These are phyloP conservation scores for Sherardia arvensis DNA, from an alignment of 257 asterid genomes.

Conservation along the genomic window DNA sequence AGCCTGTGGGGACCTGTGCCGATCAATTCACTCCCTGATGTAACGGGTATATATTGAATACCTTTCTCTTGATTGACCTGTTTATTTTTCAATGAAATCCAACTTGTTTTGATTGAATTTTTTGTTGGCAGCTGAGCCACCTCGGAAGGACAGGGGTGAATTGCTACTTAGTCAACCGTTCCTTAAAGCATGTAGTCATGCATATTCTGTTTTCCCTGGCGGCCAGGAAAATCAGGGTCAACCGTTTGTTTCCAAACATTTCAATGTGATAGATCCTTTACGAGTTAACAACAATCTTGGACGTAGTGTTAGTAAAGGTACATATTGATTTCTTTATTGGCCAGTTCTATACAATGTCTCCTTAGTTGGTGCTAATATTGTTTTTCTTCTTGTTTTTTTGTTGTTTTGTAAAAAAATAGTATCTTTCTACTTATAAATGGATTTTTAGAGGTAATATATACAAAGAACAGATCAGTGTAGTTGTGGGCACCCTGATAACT, in stretches of 20 bases:
- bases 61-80: neutral
- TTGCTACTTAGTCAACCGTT: constrained; percentile 85
- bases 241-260: constrained; percentile 78
- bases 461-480: too few species aligned
- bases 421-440: too few species aligned
- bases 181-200: constrained; percentile 86
- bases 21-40: constrained; percentile 70
- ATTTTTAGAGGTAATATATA: too few species aligned
- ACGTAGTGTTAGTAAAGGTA: constrained; percentile 99
- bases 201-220: constrained; percentile 83
- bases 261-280: constrained; percentile 92
- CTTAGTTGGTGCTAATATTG: too few species aligned
- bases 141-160: constrained; percentile 79
- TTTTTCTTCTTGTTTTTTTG: too few species aligned
- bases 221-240: constrained; percentile 85
- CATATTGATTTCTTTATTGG: neutral
- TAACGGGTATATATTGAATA: constrained; percentile 56
- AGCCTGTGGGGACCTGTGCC: constrained; percentile 98
- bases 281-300: constrained; percentile 99
- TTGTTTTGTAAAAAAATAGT: too few species aligned
- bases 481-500: too few species aligned
- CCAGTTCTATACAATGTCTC: too few species aligned
- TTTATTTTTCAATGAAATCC: constrained; percentile 3
- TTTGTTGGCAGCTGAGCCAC: constrained; percentile 60
- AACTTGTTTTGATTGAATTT: neutral